Conservation (phyloP, 2,329 filamentous ascomycete genomes). For the Colletotrichum paranaense region DNA sequence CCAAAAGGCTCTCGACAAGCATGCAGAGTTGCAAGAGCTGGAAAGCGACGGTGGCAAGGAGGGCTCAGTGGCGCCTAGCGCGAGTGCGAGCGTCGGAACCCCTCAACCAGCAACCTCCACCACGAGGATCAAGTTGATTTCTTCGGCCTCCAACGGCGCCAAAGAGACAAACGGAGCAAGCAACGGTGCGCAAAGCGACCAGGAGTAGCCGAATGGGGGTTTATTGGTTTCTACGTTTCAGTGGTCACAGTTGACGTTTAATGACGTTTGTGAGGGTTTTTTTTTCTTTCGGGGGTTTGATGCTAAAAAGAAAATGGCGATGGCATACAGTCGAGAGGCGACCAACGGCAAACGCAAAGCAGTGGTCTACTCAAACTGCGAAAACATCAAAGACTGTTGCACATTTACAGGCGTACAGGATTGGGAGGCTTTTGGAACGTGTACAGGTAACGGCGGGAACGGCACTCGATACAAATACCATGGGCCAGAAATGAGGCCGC, state of each 20-base stretch:
- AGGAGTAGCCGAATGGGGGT: constrained; percentile 51
- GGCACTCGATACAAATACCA: constrained; percentile 42
- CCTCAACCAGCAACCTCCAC: constrained; percentile 69
- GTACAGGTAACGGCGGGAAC: constrained; percentile 38
- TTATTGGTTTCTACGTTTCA: constrained; percentile 19
- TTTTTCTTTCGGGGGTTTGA: constrained; percentile 29
- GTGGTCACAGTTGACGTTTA: constrained; percentile 21
- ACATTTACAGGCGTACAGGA: constrained; percentile 33
- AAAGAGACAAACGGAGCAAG: constrained; percentile 43
- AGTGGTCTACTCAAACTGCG: constrained; percentile 4
- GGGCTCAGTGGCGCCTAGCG: constrained; percentile 55
- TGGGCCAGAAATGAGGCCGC: constrained; percentile 32
- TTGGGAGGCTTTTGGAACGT: constrained; percentile 35
- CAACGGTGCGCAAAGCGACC: constrained; percentile 61
- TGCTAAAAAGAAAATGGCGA: constrained; percentile 33
- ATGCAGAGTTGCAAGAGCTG: constrained; percentile 66
- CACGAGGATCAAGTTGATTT: constrained; percentile 78
- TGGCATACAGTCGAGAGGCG: constrained; percentile 6
- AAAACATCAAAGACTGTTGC: constrained; percentile 21
- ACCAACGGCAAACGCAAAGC: not conserved
- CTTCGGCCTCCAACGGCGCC: constrained; percentile 51
- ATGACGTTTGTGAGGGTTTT: constrained; percentile 12
- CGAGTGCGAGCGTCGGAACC: constrained; percentile 69
- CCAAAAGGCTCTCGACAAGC: constrained; percentile 63
- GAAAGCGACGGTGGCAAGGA: constrained; percentile 58